Percentiles rank a stretch among this genome's conserved stretches.
Conservation (phyloP, 495 filamentous ascomycete species). For the Hypoxylon cercidicola region DNA sequence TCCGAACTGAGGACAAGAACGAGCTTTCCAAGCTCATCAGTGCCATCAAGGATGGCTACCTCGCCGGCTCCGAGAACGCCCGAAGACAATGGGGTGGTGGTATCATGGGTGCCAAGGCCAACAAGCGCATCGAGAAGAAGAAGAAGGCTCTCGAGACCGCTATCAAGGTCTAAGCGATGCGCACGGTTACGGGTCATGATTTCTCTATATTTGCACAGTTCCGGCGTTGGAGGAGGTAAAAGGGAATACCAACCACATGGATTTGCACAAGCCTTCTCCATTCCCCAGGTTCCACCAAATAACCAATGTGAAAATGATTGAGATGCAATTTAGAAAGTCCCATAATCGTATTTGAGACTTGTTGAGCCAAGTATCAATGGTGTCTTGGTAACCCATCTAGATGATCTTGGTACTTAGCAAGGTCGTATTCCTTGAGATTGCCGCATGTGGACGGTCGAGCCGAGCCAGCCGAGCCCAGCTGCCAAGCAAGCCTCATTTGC, state of each 20-base stretch:
- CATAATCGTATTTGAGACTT: conserved; percentile 18
- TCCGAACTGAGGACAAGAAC: conserved; percentile 95
- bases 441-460: conserved; percentile 32
- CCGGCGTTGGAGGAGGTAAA: conserved; percentile 50
- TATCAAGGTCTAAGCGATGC: conserved; percentile 85
- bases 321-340: conserved; percentile 6
- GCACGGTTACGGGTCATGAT: conserved; percentile 40
- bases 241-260: conserved; percentile 50
- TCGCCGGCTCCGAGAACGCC: conserved; percentile 92
- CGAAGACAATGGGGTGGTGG: conserved; percentile 99
- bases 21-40: conserved; percentile 97
- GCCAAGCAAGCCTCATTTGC: conserved; percentile 29
- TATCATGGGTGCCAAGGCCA: conserved; percentile 98
- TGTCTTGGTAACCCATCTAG: conserved; percentile 22
- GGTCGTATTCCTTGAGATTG: conserved; percentile 23
- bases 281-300: conserved; percentile 40
- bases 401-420: conserved; percentile 13
- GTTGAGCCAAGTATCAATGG: conserved; percentile 23
- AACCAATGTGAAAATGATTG: conserved; percentile 45
- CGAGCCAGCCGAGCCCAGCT: conserved; percentile 30
- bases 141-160: conserved; percentile 91
- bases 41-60: conserved; percentile 97
- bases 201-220: conserved; percentile 45
- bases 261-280: conserved; percentile 45
- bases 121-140: conserved; percentile 93